phyloP scores from a whole-genome alignment of 176 grass and related monocot species.

The Triticum timopheevii region DNA sequence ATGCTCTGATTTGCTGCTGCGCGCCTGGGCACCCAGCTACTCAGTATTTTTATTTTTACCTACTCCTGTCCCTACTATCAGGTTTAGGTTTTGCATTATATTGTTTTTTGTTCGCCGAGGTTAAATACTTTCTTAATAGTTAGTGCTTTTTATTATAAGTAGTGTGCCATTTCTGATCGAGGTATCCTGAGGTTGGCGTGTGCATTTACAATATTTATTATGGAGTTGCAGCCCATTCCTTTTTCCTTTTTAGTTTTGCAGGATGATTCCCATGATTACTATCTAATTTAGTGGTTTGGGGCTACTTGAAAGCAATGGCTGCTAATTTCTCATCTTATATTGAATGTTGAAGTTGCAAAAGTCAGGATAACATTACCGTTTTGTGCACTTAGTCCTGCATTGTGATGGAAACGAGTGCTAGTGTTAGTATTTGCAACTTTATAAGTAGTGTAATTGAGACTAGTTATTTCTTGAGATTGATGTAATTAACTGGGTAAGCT shows the following conservation, averaged over 20 bases:
- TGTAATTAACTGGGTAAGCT: not conserved
- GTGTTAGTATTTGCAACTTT: not conserved
- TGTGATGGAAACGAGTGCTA: not conserved
- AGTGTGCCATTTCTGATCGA: not conserved
- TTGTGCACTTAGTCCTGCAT: not conserved
- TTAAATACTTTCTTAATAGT: not conserved
- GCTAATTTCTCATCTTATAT: not conserved
- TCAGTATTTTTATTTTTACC: not conserved
- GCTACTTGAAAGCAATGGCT: not conserved
- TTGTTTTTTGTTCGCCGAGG: not conserved
- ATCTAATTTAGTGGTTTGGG: not conserved
- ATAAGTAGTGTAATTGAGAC: not conserved
- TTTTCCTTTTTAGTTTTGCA: slow-evolving; percentile 2
- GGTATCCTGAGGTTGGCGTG: not conserved
- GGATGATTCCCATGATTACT: not conserved
- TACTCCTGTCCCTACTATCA: not conserved
- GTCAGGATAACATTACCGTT: not conserved
- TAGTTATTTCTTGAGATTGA: not conserved
- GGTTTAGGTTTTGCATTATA: not conserved
- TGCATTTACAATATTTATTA: not conserved
- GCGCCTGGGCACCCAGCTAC: not conserved
- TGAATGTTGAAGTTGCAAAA: slow-evolving; percentile 9
- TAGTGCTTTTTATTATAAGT: not conserved
- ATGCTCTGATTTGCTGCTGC: not conserved
- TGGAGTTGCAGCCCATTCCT: not conserved